These are phyloP conservation scores for Cryptococcus floricola DNA, from an alignment of 1,284 basidiomycete species.

Conservation along the genomic window DNA sequence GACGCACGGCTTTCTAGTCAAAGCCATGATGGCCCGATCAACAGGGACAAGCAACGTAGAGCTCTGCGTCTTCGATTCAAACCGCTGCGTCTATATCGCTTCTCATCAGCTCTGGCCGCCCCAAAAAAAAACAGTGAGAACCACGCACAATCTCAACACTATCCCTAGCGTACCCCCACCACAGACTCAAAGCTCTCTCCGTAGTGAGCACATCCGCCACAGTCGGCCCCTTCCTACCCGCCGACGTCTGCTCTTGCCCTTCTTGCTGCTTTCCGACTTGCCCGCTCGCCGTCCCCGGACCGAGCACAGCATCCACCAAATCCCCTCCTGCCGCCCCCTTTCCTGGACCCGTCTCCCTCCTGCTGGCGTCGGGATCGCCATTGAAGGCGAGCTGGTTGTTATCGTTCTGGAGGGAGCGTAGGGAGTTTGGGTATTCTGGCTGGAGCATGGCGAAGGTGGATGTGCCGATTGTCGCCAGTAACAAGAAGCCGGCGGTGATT, in stretches of 20 bases:
- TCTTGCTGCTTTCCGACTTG: not conserved
- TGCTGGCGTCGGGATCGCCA: too few relatives aligned
- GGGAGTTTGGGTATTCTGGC: not conserved
- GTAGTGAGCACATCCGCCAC: conserved; percentile 41
- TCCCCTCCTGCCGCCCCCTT: conserved; percentile 1
- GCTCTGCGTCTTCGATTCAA: conserved; percentile 15
- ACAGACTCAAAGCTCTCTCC: conserved; percentile 35
- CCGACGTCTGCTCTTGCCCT: not conserved
- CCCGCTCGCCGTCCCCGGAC: not conserved
- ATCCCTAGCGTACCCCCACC: conserved; percentile 46
- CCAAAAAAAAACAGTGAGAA: not conserved
- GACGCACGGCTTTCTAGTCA: conserved; percentile 43
- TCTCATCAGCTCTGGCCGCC: not conserved
- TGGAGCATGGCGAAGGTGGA: conserved; percentile 1
- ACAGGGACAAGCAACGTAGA: conserved; percentile 46
- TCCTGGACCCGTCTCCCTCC: not conserved
- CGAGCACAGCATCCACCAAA: conserved; percentile 11
- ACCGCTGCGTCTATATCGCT: conserved; percentile 16
- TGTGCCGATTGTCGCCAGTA: not conserved
- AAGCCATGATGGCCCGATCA: conserved; percentile 39
- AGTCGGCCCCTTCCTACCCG: conserved; percentile 6
- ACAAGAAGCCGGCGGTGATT: conserved; percentile 4
- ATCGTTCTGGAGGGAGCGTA: not conserved
- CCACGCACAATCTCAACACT: conserved; percentile 32
- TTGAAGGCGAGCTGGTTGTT: not conserved